Base-by-base conservation (phyloP, 75 land plant genomes). In the Gnetum montanum region DNA sequence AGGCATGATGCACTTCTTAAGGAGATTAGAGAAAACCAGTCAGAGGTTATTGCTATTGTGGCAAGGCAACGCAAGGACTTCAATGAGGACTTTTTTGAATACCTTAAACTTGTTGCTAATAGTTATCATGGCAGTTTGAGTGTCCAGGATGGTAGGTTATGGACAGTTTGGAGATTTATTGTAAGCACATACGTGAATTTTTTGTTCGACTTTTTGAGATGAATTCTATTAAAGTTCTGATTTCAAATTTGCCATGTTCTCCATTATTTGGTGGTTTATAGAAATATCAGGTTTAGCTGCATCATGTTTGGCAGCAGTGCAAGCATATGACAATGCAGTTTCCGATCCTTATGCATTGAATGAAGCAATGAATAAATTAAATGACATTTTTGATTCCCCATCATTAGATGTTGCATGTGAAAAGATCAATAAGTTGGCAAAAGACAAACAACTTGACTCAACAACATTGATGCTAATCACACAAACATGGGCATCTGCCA, bases 401-500 rank as follows among this genome's bases (percentile, higher is more conserved):
- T 71, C 88, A 34, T 31, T 94, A 33, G 91, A 86, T 62, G 85
- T 44, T 50, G 96, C 90, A 34, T 72, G 85, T 50, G 73, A 71
- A 38, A 94, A 94, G 68, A 94, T 94, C 41, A 91, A 94, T 49
- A 58, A 31, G 61, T 67, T 94, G 45, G 88, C 90, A 8, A 81
- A 80, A 61, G 75, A 74, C 36, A 74, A 81, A 30, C 72, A 86
- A 68, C 77, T 94, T 34, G 99, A 94, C 71, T 84, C 98, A 16
- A 78, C 86, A 13, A 54, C 85, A 19, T 78, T 85, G 73, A 66
- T 88, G 61, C 65, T 85, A 59, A 54, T 86, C 31, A 80, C 85
- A 2, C 89, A 94, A 60, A 96, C 99, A 15, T 94, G 85, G 85
- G 88, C 99, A 46, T 70, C 84, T 50, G 85, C 96, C 54, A 89